These are phyloP conservation scores for Golubevia sp. DNA, from an alignment of 1,284 basidiomycete genomes.

Conservation along the genomic window DNA sequence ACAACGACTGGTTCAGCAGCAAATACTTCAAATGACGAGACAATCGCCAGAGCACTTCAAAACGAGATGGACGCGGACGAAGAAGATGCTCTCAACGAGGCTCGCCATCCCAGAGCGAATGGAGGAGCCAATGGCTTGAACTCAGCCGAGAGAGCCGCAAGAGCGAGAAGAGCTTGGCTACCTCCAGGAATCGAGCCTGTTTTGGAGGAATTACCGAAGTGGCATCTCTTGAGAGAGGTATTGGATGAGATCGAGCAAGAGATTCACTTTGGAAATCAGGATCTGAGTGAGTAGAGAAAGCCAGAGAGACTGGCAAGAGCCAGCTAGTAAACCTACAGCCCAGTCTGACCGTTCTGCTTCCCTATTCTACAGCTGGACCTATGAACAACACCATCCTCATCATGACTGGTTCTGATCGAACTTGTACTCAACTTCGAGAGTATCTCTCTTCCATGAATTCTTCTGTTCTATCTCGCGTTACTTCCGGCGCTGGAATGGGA, in stretches of 20 bases:
- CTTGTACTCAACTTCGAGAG: constrained; percentile 40
- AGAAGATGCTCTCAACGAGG: constrained; percentile 59
- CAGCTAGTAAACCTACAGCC: too few species aligned
- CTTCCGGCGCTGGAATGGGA: neutral
- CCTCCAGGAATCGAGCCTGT: constrained; percentile 81
- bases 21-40: constrained; percentile 1
- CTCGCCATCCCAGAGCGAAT: constrained; percentile 33
- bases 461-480: constrained; percentile 2
- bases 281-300: constrained; percentile 14
- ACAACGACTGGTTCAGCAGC: neutral
- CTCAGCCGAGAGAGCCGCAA: neutral
- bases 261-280: constrained; percentile 66
- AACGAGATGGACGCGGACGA: constrained; percentile 25
- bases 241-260: constrained; percentile 91
- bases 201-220: constrained; percentile 93
- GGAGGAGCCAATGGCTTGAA: neutral
- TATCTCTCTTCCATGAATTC: constrained; percentile 38
- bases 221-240: constrained; percentile 82
- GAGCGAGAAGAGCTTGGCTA: constrained; percentile 66
- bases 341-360: too few species aligned
- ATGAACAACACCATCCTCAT: constrained; percentile 49
- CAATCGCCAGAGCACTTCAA: constrained; percentile 1
- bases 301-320: neutral
- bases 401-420: constrained; percentile 46
- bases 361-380: constrained; percentile 49